Conservation (phyloP, 202 grass and related monocot species). For the Cymbopogon flexuosus region DNA sequence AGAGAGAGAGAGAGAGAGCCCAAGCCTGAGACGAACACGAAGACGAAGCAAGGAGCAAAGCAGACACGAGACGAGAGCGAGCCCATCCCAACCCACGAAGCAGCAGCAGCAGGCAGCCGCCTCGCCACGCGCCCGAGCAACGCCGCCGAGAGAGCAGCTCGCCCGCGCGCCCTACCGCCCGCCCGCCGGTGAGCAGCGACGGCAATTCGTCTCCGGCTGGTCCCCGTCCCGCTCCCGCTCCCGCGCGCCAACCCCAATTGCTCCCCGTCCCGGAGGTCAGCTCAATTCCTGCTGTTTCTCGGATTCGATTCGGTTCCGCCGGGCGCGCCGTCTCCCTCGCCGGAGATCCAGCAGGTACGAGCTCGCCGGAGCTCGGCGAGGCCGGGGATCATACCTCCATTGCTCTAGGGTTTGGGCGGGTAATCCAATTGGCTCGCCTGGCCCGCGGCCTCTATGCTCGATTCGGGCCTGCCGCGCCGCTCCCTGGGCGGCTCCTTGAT, state of each 20-base stretch:
- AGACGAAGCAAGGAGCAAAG: conserved; percentile 33
- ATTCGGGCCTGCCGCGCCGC: conserved; percentile 25
- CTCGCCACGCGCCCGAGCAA: conserved; percentile 32
- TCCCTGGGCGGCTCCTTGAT: conserved; percentile 14
- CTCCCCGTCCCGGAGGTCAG: conserved; percentile 40
- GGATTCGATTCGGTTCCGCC: conserved; percentile 30
- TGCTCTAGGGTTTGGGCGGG: conserved; percentile 52
- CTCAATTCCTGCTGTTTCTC: conserved; percentile 42
- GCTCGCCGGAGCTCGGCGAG: conserved; percentile 25
- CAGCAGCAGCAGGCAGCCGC: conserved; percentile 21
- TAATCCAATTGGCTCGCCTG: conserved; percentile 20
- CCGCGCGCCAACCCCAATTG: conserved; percentile 29
- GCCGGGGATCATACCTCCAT: conserved; percentile 46
- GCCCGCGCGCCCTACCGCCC: background rate
- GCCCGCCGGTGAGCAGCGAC: conserved; percentile 9
- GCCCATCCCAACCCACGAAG: conserved; percentile 25
- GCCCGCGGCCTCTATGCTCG: conserved; percentile 32
- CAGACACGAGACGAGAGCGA: background rate
- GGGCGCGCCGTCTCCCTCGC: background rate
- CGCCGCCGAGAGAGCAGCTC: conserved; percentile 14
- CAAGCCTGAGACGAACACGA: conserved; percentile 53
- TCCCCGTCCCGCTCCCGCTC: background rate
- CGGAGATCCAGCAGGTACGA: conserved; percentile 37
- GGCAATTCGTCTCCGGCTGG: conserved; percentile 32
- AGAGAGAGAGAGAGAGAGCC: background rate